Evolutionary conservation across 139 green algal genomes (phyloP), one percentile per base, ranked within the genome.

Genomic region (Chlamydomonas incerta): DNA sequence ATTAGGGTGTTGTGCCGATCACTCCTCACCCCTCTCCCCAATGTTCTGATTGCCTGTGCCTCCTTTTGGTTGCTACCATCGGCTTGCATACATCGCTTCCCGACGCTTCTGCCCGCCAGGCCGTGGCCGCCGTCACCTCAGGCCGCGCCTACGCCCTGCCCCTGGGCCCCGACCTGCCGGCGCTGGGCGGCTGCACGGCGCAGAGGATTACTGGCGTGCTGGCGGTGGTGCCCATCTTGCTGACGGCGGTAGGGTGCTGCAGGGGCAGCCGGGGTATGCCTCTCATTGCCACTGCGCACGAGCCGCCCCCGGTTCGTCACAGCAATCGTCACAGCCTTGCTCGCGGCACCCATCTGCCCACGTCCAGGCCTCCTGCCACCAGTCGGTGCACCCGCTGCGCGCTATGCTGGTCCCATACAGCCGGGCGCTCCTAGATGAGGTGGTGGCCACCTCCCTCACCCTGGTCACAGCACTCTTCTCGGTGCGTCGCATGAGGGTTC

Each of bases 201-300:
- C 24, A 65, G 6, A 70, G 82, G 28, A 58, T 85, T n/a, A 74
- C 74, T 5, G 77, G 77, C 46, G 80, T 65, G 17, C 73, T 90
- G 34, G 74, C 87, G 10, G 81, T 88, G 31, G 46, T 90, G 47
- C 87, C 87, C 60, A 86, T 90, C 58, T 65, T 90, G 69, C 68
- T 90, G 11, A 72, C 74, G 24, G 81, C 87, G 28, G 83, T 88
- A 13, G 15, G 52, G n/a, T n/a, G n/a, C n/a, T n/a, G n/a, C n/a
- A n/a, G n/a, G n/a, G n/a, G n/a, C n/a, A n/a, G n/a, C n/a, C 50
- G 50, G 50, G 50, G 50, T 57, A n/a, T 82, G 31, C 35, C 35
- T n/a, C 3, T 57, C 47, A 23, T 23, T 14, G 13, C 18, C 29
- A 9, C 29, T 3, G 29, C 52, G 0, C n/a, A 11, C 31, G 33